Base-by-base conservation (phyloP, 306 rosid genomes). In the Fragaria vesca region DNA sequence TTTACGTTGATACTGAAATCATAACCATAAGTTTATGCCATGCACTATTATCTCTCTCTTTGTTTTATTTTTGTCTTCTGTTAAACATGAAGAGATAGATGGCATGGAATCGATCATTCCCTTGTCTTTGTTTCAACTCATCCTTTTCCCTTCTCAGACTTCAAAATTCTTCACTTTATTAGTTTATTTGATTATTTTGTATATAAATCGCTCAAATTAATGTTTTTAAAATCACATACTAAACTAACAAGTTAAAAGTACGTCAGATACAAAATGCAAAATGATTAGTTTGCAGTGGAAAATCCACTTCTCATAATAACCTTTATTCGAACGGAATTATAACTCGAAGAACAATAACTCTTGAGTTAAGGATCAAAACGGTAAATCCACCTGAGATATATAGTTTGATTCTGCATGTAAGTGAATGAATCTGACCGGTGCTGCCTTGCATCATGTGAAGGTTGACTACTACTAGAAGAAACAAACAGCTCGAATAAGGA, bases 391-490 rank as follows among this genome's bases (percentile, higher is more conserved):
- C n/a, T 0, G 2, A 26, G 13, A 61, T 24, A 5, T 36, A 3
- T 36, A 12, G 36, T 60, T 61, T 12, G 12, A 28, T 62, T 62
- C 20, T 28, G 63, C 6, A 30, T 32, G 32, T 15, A 10, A 43
- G 45, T 63, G 69, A 34, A 65, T 34, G 42, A 20, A 32, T 65
- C 69, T 65, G 69, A 65, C 26, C 70, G 45, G 68, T 15, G 16
- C 65, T 58, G 79, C 73, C 69, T 12, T 82, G 42, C 42, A 38
- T 38, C 88, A 83, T 87, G 86, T 85, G 90, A 72, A 67, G 75
- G 81, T 74, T 82, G 70, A 74, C 69, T 78, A 13, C 45, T 78
- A 12, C 55, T 58, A 75, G 7, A 15, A 40, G 40, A 17, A 38
- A 73, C 68, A 73, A 40, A 43, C 77, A 61, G 55, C 69, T 26